Evolutionary conservation across 2,329 filamentous ascomycete genomes (phyloP).

Genomic region (Arthrobotrys pseudoclavata): DNA sequence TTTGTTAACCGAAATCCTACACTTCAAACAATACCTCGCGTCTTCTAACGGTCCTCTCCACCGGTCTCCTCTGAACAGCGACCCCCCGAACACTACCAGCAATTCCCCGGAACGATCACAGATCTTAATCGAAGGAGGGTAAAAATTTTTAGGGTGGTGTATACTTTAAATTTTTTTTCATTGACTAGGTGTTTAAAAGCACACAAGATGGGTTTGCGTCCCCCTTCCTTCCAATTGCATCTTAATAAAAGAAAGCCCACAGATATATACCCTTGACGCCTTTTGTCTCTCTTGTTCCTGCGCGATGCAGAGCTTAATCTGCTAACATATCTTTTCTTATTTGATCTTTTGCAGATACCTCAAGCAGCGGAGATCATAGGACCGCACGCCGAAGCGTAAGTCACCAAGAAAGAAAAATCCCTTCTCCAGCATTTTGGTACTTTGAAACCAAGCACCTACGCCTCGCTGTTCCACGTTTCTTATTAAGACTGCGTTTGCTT

Average conservation of each 20-base stretch:
- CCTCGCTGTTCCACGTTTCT: conserved; percentile 49
- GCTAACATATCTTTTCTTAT: conserved; percentile 48
- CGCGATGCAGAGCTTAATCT: conserved; percentile 60
- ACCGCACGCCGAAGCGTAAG: conserved; percentile 56
- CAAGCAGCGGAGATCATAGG: conserved; percentile 50
- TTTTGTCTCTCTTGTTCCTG: conserved; percentile 59
- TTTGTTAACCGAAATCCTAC: conserved; percentile 46
- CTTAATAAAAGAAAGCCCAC: conserved; percentile 59
- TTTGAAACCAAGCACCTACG: conserved; percentile 43
- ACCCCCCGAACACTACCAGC: conserved; percentile 48
- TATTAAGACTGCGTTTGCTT: conserved; percentile 56
- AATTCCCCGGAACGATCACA: conserved; percentile 46
- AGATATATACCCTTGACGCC: conserved; percentile 55
- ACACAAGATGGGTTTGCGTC: conserved; percentile 60
- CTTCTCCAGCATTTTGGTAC: conserved; percentile 29
- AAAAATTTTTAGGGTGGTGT: conserved; percentile 57
- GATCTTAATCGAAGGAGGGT: conserved; percentile 44
- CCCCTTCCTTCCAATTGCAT: conserved; percentile 59
- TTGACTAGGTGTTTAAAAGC: conserved; percentile 58
- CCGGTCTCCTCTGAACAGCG: conserved; percentile 26
- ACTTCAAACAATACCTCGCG: conserved; percentile 41
- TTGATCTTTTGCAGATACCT: conserved; percentile 54
- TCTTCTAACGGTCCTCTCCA: conserved; percentile 31
- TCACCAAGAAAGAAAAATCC: conserved; percentile 40
- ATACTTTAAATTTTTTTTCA: conserved; percentile 50